These are phyloP conservation scores for Cadophora sp. DNA, from an alignment of 2,329 filamentous ascomycete species.

Conservation along the genomic window DNA sequence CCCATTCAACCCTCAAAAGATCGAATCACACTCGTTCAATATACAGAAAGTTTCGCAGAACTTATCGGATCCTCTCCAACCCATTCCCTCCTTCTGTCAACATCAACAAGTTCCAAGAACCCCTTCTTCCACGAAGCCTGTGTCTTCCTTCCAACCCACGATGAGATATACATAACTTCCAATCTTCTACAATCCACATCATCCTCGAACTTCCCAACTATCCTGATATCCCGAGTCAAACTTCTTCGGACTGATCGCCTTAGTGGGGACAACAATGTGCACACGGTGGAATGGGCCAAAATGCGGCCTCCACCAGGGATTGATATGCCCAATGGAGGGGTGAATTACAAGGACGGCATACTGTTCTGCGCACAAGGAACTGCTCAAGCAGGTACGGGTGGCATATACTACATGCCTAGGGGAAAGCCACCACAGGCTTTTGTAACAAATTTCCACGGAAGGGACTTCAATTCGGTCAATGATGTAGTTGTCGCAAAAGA, in stretches of 20 bases:
- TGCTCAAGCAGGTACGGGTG: slow-evolving; percentile 33
- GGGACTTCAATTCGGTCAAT: slow-evolving; percentile 56
- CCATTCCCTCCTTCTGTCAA: slow-evolving; percentile 52
- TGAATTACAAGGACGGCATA: slow-evolving; percentile 50
- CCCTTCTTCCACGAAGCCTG: slow-evolving; percentile 56
- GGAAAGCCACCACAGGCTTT: slow-evolving; percentile 40
- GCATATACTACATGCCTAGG: slow-evolving; percentile 41
- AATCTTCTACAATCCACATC: slow-evolving; percentile 48
- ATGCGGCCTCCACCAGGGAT: slow-evolving; percentile 49
- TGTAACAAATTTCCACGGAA: slow-evolving; percentile 52
- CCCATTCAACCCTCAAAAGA: slow-evolving; percentile 30
- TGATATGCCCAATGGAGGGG: slow-evolving; percentile 52
- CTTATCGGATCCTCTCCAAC: slow-evolving; percentile 46
- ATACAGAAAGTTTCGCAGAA: slow-evolving; percentile 46
- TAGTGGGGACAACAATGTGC: slow-evolving; percentile 39
- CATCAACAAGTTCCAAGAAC: slow-evolving; percentile 48
- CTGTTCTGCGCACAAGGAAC: slow-evolving; percentile 52
- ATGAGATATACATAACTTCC: slow-evolving; percentile 55
- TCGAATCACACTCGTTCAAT: slow-evolving; percentile 46
- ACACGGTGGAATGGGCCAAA: slow-evolving; percentile 44
- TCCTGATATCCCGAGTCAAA: slow-evolving; percentile 54
- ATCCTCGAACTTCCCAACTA: slow-evolving; percentile 48
- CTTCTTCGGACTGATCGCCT: slow-evolving; percentile 40
- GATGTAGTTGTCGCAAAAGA: slow-evolving; percentile 50
- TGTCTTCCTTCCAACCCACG: slow-evolving; percentile 48